These are phyloP conservation scores for Lenwebbia sp. DNA, from an alignment of 345 rosid genomes.

Conservation along the genomic window DNA sequence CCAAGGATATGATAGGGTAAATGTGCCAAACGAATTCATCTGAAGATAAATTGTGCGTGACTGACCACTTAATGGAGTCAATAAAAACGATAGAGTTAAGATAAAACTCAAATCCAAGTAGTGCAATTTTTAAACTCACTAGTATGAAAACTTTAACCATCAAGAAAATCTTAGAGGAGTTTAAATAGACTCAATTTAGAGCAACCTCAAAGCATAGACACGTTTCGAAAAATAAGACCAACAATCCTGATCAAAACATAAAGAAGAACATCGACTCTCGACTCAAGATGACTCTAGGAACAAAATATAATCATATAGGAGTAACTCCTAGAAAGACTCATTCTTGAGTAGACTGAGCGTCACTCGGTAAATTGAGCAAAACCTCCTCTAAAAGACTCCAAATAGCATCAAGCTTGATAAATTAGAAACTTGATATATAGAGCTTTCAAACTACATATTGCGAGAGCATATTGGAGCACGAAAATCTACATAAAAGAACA, in stretches of 20 bases:
- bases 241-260: background rate
- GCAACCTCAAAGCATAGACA: background rate
- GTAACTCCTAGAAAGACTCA: background rate
- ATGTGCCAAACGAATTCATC: background rate
- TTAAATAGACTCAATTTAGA: background rate
- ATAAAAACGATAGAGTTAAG: background rate
- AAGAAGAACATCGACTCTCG: background rate
- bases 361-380: background rate
- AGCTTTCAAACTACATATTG: background rate
- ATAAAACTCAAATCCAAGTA: background rate
- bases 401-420: background rate
- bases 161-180: background rate
- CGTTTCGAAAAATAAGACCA: background rate
- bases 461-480: background rate
- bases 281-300: background rate
- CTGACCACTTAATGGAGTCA: background rate
- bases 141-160: background rate
- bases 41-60: background rate
- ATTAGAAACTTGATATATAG: background rate
- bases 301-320: background rate
- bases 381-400: background rate
- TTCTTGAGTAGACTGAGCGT: background rate
- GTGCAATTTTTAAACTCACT: background rate
- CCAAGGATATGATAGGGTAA: background rate
- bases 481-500: background rate